phyloP scores from a whole-genome alignment of 148 eudicot genomes.

The Cornus florida region DNA sequence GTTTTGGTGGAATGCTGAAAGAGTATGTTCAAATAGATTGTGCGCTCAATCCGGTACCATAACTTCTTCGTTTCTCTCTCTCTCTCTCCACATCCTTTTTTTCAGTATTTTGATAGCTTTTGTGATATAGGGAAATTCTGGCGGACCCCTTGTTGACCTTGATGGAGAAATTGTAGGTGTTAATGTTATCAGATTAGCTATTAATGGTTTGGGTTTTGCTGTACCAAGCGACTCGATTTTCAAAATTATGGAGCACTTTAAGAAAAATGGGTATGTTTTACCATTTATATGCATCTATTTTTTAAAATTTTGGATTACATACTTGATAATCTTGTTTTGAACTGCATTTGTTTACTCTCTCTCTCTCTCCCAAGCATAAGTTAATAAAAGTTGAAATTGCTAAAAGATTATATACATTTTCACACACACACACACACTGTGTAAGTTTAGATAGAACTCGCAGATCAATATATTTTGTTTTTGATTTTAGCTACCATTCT shows the following conservation, averaged over 20 bases:
- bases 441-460: neutral
- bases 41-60: conserved; percentile 61
- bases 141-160: conserved; percentile 80
- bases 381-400: neutral
- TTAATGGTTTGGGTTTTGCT: conserved; percentile 63
- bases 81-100: neutral
- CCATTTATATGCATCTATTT: neutral
- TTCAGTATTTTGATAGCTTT: neutral
- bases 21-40: conserved; percentile 81
- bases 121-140: conserved; percentile 70
- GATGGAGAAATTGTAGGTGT: conserved; percentile 85
- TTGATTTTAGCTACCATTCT: too few relatives aligned
- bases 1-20: conserved; percentile 79
- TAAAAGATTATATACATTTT: too few relatives aligned
- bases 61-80: neutral
- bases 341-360: neutral
- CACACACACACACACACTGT: too few relatives aligned
- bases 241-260: conserved; percentile 71
- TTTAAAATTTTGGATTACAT: neutral
- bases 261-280: conserved; percentile 54
- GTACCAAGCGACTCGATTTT: conserved; percentile 70
- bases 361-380: neutral
- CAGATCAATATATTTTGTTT: neutral
- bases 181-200: conserved; percentile 58
- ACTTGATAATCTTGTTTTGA: neutral